Percentiles rank a stretch among this genome's conserved stretches.
These are phyloP conservation scores for Zanthoxylum bungeanum DNA, from an alignment of 345 rosid genomes.

Conservation along the genomic window DNA sequence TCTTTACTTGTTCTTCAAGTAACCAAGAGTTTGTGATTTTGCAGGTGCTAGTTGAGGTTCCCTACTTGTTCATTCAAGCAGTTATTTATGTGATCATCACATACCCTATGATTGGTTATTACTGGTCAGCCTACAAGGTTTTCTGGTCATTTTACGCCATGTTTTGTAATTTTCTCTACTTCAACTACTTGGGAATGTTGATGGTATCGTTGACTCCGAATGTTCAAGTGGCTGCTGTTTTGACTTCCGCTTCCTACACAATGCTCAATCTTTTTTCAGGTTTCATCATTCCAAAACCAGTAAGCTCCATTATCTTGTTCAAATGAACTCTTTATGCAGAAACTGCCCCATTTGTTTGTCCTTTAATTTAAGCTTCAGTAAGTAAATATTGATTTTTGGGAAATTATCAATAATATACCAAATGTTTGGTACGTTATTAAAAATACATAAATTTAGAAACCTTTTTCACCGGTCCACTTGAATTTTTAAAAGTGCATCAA, in stretches of 20 bases:
- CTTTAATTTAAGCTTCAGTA: too few relatives aligned
- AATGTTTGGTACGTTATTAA: too few relatives aligned
- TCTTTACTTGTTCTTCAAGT: not conserved
- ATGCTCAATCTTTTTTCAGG: constrained; percentile 33
- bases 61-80: constrained; percentile 21
- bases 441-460: too few relatives aligned
- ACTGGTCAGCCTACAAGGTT: constrained; percentile 30
- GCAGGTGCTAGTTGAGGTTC: constrained; percentile 23
- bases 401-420: too few relatives aligned
- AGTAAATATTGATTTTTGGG: too few relatives aligned
- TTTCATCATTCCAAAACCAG: constrained; percentile 28
- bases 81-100: constrained; percentile 24
- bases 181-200: constrained; percentile 37
- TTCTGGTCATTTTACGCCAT: constrained; percentile 28
- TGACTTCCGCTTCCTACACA: constrained; percentile 28
- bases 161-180: constrained; percentile 22
- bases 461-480: too few relatives aligned
- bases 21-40: not conserved
- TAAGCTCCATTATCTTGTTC: constrained; percentile 4
- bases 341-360: not conserved
- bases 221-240: constrained; percentile 25
- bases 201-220: constrained; percentile 32
- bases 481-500: too few relatives aligned
- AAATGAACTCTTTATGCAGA: not conserved
- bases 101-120: constrained; percentile 29